These are phyloP conservation scores for Vitis vinifera DNA, from an alignment of 164 flowering plant species.

Conservation along the genomic window DNA sequence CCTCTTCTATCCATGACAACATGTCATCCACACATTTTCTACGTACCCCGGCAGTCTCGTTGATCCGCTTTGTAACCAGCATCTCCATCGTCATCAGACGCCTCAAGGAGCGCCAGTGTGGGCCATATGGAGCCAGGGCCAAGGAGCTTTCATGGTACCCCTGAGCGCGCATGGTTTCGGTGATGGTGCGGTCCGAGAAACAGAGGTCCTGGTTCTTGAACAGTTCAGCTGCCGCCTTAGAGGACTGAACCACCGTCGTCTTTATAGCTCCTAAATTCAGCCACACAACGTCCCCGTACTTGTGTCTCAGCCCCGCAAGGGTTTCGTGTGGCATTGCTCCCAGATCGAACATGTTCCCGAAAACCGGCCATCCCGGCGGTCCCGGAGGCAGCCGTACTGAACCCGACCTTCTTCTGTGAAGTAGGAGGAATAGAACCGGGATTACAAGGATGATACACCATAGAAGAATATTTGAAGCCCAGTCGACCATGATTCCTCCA, in stretches of 20 bases:
- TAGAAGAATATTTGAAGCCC: background rate
- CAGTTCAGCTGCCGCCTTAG: constrained; percentile 36
- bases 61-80: constrained; percentile 31
- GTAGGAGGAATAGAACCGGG: constrained; percentile 5
- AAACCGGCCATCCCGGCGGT: constrained; percentile 37
- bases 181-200: constrained; percentile 36
- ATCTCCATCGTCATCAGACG: constrained; percentile 38
- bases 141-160: constrained; percentile 34
- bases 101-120: constrained; percentile 41
- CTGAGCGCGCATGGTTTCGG: constrained; percentile 23
- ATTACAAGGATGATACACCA: background rate
- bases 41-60: constrained; percentile 27
- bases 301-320: background rate
- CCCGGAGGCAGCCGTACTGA: constrained; percentile 30
- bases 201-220: constrained; percentile 48
- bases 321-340: constrained; percentile 31
- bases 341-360: constrained; percentile 38
- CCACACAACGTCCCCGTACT: constrained; percentile 23
- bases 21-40: constrained; percentile 36
- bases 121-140: constrained; percentile 34
- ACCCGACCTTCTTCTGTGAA: background rate
- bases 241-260: constrained; percentile 34
- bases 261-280: constrained; percentile 23
- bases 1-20: constrained; percentile 34
- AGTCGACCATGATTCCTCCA: background rate